These are phyloP conservation scores for Opeltia flavorubescens DNA, from an alignment of 495 filamentous ascomycete species.

Conservation along the genomic window DNA sequence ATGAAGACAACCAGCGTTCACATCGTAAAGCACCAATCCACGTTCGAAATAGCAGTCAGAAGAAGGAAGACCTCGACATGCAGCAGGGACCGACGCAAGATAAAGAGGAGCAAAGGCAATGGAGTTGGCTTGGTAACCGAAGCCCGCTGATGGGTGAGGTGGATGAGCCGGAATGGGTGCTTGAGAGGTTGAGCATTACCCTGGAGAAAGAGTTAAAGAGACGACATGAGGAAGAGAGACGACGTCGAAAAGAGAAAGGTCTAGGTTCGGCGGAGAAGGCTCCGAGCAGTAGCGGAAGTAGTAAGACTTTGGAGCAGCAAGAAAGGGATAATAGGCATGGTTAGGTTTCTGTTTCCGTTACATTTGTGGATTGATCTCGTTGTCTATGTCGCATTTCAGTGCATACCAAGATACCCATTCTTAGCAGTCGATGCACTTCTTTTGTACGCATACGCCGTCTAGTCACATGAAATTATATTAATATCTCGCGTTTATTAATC, in stretches of 20 bases:
- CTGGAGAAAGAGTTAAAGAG: conserved; percentile 39
- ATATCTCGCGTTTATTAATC: too few species aligned
- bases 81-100: conserved; percentile 22
- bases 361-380: too few species aligned
- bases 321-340: too few species aligned
- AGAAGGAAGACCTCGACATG: conserved; percentile 19
- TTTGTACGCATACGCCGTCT: too few species aligned
- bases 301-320: not conserved
- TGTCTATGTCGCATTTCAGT: too few species aligned
- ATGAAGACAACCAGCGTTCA: conserved; percentile 30
- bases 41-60: conserved; percentile 1
- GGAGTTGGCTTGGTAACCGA: conserved; percentile 65
- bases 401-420: too few species aligned
- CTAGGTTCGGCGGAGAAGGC: not conserved
- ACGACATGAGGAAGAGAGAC: conserved; percentile 11
- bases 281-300: not conserved
- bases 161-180: conserved; percentile 68
- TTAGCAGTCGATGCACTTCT: too few species aligned
- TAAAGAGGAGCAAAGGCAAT: conserved; percentile 23
- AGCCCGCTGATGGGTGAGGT: conserved; percentile 62
- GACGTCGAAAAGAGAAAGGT: not conserved
- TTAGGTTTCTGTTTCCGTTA: too few species aligned
- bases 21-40: conserved; percentile 17
- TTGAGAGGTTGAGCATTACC: conserved; percentile 45
- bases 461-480: too few species aligned